Evolutionary conservation across 495 filamentous ascomycete genomes (phyloP), one percentile per base, ranked within the genome.

Genomic region (Aspergillus taichungensis): DNA sequence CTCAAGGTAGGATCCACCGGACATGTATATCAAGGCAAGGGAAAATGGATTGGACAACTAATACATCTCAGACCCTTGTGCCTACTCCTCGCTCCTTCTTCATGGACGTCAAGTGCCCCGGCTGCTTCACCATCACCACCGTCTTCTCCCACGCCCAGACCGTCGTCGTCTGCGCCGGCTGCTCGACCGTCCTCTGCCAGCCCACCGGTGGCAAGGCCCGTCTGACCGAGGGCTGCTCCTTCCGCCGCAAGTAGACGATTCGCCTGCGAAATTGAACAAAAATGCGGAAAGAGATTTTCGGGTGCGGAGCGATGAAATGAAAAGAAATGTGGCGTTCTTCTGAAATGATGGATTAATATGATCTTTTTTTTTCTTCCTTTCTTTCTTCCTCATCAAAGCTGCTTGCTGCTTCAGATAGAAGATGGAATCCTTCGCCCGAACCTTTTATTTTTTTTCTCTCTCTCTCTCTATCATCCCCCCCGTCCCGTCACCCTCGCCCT

Each of bases 61-160:
- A 7, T 30, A 9, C 40, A 46, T 9, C 34, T 47, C 56, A 96
- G 92, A 85, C 78, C 45, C 83, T 98, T 61, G 92, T 98, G 62
- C 92, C 92, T 58, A 83, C 80, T 47, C 92, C 92, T 52, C 87
- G 92, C 60, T 95, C 89, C 57, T 98, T 97, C 83, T 98, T 98
- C 82, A 98, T 98, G 92, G 92, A 98, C 61, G 92, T 98, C 75
- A 98, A 96, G 80, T 98, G 92, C 83, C 92, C 91, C 64, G 92
- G 92, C 63, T 98, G 92, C 84, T 98, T 98, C 84, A 95, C 88
- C 61, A 98, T 98, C 82, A 98, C 92, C 64, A 96, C 91, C 68
- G 92, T 98, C 71, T 98, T 95, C 85, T 96, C 91, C 47, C 92
- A 98, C 79, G 92, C 92, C 68, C 92, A 98, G 78, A 98, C 92